Conservation (phyloP, 768 basidiomycete genomes). For the Trametes coccinea region DNA sequence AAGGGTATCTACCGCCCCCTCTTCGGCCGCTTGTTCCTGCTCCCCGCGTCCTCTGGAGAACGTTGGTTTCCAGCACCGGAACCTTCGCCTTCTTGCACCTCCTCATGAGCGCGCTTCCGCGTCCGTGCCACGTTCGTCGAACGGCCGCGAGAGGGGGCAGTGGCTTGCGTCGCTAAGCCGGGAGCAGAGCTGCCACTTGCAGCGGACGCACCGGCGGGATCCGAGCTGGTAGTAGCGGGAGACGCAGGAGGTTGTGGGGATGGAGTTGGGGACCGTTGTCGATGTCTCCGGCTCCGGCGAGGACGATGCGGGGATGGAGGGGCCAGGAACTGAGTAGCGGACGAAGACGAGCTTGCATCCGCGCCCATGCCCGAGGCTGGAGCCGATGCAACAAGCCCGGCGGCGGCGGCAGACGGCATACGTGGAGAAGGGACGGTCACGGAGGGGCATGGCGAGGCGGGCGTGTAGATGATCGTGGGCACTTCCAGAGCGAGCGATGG, state of each 20-base stretch:
- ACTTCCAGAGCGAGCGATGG: not conserved
- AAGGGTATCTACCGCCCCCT: not conserved
- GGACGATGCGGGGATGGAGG: not conserved
- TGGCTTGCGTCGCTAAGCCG: no score
- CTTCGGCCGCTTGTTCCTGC: not conserved
- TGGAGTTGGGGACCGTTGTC: no score
- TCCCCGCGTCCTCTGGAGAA: not conserved
- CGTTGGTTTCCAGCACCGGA: no score
- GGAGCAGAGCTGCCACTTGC: no score
- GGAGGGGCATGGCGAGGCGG: not conserved
- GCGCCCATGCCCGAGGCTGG: no score
- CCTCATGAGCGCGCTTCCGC: conserved; percentile 5
- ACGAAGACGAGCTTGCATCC: no score
- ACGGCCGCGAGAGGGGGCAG: no score
- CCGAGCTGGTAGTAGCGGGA: no score
- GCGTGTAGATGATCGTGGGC: not conserved
- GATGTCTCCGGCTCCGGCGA: not conserved
- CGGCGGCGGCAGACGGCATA: no score
- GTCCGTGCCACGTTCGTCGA: not conserved
- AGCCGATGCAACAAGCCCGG: no score
- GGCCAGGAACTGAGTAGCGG: not conserved
- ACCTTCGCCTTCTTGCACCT: not conserved
- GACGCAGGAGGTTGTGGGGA: no score
- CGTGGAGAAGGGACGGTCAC: not conserved
- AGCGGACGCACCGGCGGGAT: no score